Conservation (phyloP, 1,284 basidiomycete genomes). For the Moesziomyces antarcticus region DNA sequence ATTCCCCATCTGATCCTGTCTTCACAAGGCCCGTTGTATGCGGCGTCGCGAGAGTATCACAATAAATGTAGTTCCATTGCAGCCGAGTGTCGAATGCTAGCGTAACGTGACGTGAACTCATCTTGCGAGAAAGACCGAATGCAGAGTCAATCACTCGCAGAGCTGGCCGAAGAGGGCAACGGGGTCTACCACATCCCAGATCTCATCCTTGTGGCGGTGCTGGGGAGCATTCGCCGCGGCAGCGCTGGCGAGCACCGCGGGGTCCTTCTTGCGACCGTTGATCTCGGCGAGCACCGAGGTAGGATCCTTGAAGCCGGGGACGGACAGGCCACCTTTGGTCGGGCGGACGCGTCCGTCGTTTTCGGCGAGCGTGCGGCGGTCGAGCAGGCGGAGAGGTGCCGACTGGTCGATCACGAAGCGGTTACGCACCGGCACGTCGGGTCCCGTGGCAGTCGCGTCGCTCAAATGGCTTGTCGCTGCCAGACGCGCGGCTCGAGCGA, state of each 20-base stretch:
- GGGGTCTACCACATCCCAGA: constrained; percentile 64
- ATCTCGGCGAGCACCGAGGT: constrained; percentile 29
- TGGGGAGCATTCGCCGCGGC: constrained; percentile 4
- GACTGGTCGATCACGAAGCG: constrained; percentile 61
- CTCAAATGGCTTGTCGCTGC: constrained; percentile 56
- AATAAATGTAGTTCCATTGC: neutral
- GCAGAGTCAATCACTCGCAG: constrained; percentile 32
- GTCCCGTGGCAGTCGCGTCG: constrained; percentile 4
- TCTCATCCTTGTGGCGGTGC: constrained; percentile 57
- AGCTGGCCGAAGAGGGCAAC: constrained; percentile 55
- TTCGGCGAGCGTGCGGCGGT: constrained; percentile 53
- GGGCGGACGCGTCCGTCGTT: constrained; percentile 26
- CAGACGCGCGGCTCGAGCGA: constrained; percentile 25
- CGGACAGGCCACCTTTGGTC: constrained; percentile 41
- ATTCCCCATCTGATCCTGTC: neutral
- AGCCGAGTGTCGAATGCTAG: neutral
- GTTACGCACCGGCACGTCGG: constrained; percentile 29
- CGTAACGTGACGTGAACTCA: neutral
- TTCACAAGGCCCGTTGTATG: neutral
- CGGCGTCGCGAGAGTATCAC: neutral
- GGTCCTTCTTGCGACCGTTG: constrained; percentile 41
- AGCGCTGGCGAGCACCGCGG: neutral
- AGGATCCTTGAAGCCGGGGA: constrained; percentile 28
- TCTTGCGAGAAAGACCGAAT: neutral
- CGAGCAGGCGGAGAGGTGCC: constrained; percentile 57